Percentiles rank a stretch among this genome's conserved stretches.
Conservation (phyloP, 768 basidiomycete species). For the Pholiota conissans region DNA sequence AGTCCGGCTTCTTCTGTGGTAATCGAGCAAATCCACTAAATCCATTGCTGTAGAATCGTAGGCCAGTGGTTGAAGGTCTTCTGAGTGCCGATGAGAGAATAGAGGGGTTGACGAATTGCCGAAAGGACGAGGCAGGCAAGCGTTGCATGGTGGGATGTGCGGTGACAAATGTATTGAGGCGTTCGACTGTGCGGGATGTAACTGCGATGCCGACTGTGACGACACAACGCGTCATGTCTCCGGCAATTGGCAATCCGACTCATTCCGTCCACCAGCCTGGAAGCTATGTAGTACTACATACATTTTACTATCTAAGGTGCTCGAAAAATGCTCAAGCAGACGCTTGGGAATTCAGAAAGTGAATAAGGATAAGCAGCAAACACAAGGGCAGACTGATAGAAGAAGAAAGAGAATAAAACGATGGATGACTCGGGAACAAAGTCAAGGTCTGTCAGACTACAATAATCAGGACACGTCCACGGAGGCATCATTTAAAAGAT, state of each 20-base stretch:
- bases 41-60: constrained; percentile 19
- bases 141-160: constrained; percentile 17
- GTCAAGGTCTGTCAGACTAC: background rate
- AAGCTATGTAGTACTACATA: background rate
- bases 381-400: background rate
- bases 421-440: constrained; percentile 3
- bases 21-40: constrained; percentile 10
- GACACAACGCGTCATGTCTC: background rate
- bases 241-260: background rate
- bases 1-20: constrained; percentile 7
- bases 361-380: constrained; percentile 26
- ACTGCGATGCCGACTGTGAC: background rate
- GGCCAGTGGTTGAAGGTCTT: constrained; percentile 1
- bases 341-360: constrained; percentile 3
- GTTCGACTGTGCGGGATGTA: background rate
- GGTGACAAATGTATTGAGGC: constrained; percentile 1
- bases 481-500: background rate
- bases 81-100: constrained; percentile 8
- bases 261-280: background rate
- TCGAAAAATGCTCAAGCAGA: background rate
- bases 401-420: constrained; percentile 1
- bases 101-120: constrained; percentile 9
- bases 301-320: background rate
- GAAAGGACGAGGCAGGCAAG: constrained; percentile 14
- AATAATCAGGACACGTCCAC: background rate